Evolutionary conservation across 208 protist genomes (phyloP).

Genomic region (Trypanosoma platydactyli): DNA sequence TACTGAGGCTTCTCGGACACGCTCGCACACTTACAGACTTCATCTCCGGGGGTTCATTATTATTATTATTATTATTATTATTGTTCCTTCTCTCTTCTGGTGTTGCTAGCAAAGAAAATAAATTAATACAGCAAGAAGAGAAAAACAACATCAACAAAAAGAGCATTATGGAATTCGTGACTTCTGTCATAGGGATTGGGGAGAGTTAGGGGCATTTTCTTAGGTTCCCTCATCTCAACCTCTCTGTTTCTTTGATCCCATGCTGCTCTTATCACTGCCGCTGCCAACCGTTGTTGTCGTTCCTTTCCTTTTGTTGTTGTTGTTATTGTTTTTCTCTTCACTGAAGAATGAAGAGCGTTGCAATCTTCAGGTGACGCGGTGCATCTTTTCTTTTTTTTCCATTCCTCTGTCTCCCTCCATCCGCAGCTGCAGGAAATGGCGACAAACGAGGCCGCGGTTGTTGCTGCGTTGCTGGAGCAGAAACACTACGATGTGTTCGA

Average conservation of each 20-base stretch:
- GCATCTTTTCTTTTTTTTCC: too few relatives aligned
- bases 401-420: too few relatives aligned
- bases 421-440: conserved; percentile 10
- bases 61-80: background rate
- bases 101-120: too few relatives aligned
- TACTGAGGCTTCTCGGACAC: conserved; percentile 43
- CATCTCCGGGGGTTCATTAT: background rate
- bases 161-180: too few relatives aligned
- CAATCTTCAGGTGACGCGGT: too few relatives aligned
- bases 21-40: background rate
- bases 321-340: background rate
- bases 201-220: too few relatives aligned
- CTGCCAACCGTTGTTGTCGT: background rate
- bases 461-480: conserved; percentile 10
- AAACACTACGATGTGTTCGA: conserved; percentile 30
- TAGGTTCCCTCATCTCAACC: too few relatives aligned
- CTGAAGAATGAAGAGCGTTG: background rate
- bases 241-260: too few relatives aligned
- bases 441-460: conserved; percentile 28
- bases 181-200: too few relatives aligned
- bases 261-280: too few relatives aligned
- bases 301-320: background rate
- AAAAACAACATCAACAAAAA: too few relatives aligned
- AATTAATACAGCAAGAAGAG: too few relatives aligned
- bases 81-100: background rate